These are phyloP conservation scores for Chaetomium cochliodes DNA, from an alignment of 495 filamentous ascomycete genomes.

Conservation along the genomic window DNA sequence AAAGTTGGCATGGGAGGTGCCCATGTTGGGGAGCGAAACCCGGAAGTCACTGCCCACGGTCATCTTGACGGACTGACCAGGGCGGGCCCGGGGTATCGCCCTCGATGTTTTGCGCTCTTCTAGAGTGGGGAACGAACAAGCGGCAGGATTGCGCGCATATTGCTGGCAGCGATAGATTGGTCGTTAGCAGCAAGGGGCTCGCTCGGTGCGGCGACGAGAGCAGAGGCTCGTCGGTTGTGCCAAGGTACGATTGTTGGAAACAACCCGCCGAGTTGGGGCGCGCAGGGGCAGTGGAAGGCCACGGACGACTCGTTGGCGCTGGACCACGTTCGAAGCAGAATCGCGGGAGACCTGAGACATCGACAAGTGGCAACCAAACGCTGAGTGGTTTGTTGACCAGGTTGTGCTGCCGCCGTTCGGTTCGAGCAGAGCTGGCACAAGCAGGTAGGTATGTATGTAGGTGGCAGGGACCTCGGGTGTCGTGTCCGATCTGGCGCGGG, in stretches of 20 bases:
- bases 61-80: slow-evolving; percentile 17
- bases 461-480: slow-evolving; percentile 26
- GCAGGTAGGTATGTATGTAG: slow-evolving; percentile 16
- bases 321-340: slow-evolving; percentile 28
- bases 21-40: slow-evolving; percentile 28
- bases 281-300: background rate
- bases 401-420: slow-evolving; percentile 9
- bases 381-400: slow-evolving; percentile 22
- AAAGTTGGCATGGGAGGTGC: slow-evolving; percentile 27
- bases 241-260: background rate
- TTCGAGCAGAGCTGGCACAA: slow-evolving; percentile 12
- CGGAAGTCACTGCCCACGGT: slow-evolving; percentile 26
- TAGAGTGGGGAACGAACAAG: slow-evolving; percentile 8
- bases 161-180: slow-evolving; percentile 11
- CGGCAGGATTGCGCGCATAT: slow-evolving; percentile 25
- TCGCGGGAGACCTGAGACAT: slow-evolving; percentile 35
- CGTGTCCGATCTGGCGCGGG: slow-evolving; percentile 20
- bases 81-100: background rate
- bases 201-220: background rate
- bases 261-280: background rate
- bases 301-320: slow-evolving; percentile 27
- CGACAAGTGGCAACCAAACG: slow-evolving; percentile 34
- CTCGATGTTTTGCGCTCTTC: slow-evolving; percentile 3
- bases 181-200: background rate
- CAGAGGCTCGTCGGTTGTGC: background rate